Conservation (phyloP, 371 early-diverging fungal genomes). For the Lichtheimia ramosa region DNA sequence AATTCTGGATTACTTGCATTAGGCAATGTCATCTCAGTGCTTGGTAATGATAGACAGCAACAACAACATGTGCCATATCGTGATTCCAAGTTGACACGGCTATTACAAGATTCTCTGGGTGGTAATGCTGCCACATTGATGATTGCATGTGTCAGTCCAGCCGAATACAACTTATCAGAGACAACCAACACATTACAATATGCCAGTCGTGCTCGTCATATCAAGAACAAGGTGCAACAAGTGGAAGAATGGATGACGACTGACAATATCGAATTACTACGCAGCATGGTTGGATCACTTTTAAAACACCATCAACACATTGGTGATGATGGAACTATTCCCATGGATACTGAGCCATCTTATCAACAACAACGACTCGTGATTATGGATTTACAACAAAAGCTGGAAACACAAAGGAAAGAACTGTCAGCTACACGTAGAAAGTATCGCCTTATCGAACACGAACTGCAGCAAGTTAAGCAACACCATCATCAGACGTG, state of each 20-base stretch:
- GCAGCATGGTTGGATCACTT: constrained; percentile 56
- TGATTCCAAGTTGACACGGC: constrained; percentile 97
- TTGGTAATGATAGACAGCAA: constrained; percentile 71
- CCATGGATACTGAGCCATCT: too few relatives aligned
- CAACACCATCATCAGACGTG: background rate
- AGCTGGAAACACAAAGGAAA: constrained; percentile 18
- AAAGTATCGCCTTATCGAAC: constrained; percentile 14
- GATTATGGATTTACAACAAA: constrained; percentile 17
- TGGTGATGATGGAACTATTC: too few relatives aligned
- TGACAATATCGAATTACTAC: constrained; percentile 59
- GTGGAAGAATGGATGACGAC: constrained; percentile 60
- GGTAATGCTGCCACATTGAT: constrained; percentile 91
- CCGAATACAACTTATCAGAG: constrained; percentile 81
- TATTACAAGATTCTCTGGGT: constrained; percentile 96
- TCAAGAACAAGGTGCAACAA: constrained; percentile 78
- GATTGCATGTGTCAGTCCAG: constrained; percentile 92
- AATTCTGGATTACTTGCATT: constrained; percentile 97
- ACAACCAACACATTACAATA: constrained; percentile 92
- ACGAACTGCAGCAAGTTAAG: constrained; percentile 18
- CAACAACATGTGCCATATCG: constrained; percentile 91
- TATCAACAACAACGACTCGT: constrained; percentile 23
- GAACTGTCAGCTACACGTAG: constrained; percentile 17
- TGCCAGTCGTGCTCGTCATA: constrained; percentile 85
- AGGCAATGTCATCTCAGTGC: constrained; percentile 98
- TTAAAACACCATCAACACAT: constrained; percentile 33